Conservation (phyloP, 2,329 filamentous ascomycete genomes). For the Monosporascus ibericus region DNA sequence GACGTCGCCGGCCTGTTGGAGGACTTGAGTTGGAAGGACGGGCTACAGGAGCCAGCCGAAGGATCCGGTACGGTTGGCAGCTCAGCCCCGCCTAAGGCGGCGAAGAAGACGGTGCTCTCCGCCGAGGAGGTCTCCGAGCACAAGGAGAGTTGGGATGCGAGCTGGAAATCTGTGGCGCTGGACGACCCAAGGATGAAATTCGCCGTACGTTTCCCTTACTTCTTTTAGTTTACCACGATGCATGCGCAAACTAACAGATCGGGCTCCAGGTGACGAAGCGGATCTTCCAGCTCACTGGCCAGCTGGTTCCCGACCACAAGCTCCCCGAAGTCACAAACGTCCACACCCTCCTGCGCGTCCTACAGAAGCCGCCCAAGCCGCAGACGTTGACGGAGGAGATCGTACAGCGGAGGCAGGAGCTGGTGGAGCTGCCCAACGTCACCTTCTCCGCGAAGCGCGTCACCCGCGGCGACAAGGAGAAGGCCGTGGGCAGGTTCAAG, state of each 20-base stretch:
- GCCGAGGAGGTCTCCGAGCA: slow-evolving; percentile 36
- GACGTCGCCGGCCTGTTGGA: slow-evolving; percentile 29
- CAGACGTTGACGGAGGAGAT: slow-evolving; percentile 60
- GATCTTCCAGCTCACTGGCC: slow-evolving; percentile 73
- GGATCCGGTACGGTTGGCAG: not conserved
- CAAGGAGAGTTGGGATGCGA: slow-evolving; percentile 40
- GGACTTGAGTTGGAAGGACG: slow-evolving; percentile 23
- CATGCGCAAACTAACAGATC: not conserved
- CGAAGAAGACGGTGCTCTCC: slow-evolving; percentile 13
- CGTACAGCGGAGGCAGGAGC: slow-evolving; percentile 24
- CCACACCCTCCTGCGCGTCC: slow-evolving; percentile 46
- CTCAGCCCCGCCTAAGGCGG: not conserved
- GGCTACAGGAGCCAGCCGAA: slow-evolving; percentile 7
- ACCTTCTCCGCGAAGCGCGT: slow-evolving; percentile 57
- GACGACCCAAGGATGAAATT: slow-evolving; percentile 60
- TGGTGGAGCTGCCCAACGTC: slow-evolving; percentile 59
- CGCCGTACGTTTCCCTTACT: slow-evolving; percentile 49
- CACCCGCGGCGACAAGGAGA: slow-evolving; percentile 67
- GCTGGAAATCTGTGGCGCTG: slow-evolving; percentile 55
- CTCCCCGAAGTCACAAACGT: slow-evolving; percentile 52
- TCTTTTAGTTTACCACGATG: not conserved
- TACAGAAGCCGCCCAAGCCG: slow-evolving; percentile 49
- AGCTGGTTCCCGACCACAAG: slow-evolving; percentile 64
- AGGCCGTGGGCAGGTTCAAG: slow-evolving; percentile 70
- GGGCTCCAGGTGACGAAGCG: slow-evolving; percentile 67